Base-by-base conservation (phyloP, 1,284 basidiomycete genomes). In the Laetiporus sulphureus region DNA sequence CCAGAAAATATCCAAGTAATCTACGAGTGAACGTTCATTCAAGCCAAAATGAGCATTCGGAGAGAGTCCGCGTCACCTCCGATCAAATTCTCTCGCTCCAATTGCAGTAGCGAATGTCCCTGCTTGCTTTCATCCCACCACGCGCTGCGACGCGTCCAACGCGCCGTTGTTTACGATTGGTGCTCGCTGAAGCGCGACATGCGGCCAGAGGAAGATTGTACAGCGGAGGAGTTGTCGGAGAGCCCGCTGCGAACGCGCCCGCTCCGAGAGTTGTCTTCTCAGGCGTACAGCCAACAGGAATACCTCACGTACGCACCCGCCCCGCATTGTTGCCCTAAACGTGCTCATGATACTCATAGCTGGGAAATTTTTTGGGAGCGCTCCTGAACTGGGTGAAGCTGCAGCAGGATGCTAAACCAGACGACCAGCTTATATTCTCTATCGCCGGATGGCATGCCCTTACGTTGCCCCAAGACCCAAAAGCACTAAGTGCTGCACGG, bases 321-420 rank as follows among this genome's bases (percentile, higher is more conserved):
- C n/a, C n/a, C n/a, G n/a, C n/a, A n/a, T n/a, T n/a, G n/a, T n/a
- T n/a, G n/a, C n/a, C n/a, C n/a, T n/a, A n/a, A n/a, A n/a, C n/a
- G 13, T 7, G 13, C 27, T 34, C 12, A 32, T 10, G 20, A 16
- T 8, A 36, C 47, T 52, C 13, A 10, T 32, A 96, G 91, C 72
- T 97, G 53, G 94, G 94, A 33, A 98, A 97, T 62, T 91, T 93
- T 55, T 73, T 97, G 2, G 94, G 94, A 5, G 93, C 92, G 0
- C 71, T 95, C 15, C 75, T 77, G 23, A 92, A 91, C 60, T 96
- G 92, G 93, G 84, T 91, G 25, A 74, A 76, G 39, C 68, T 94
- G 12, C 90, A 93, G 59, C 66, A 75, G 32, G 67, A 72, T 27
- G 75, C 83, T 0, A 53, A 59, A 5, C 65, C 71, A 0, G 63